phyloP scores from a whole-genome alignment of 257 asterid genomes.

The Fraxinus pennsylvanica region DNA sequence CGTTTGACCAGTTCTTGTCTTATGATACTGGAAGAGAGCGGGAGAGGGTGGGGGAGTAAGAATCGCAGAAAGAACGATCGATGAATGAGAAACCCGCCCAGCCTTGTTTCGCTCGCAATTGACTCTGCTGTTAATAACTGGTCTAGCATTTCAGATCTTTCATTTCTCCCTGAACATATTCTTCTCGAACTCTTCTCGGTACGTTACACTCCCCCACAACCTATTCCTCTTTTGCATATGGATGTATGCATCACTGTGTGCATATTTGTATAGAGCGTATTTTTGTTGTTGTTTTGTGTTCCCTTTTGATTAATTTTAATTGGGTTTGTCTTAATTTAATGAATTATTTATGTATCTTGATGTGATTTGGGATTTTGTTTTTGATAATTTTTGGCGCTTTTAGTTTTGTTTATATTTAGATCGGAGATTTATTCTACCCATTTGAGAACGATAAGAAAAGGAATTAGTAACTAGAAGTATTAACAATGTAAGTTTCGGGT shows the following conservation, averaged over 20 bases:
- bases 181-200: slow-evolving; percentile 76
- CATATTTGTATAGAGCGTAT: not conserved
- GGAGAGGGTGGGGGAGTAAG: slow-evolving; percentile 33
- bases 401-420: slow-evolving; percentile 1
- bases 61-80: slow-evolving; percentile 43
- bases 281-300: not conserved
- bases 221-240: not conserved
- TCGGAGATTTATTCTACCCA: not conserved
- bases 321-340: slow-evolving; percentile 24
- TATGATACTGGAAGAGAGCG: slow-evolving; percentile 13
- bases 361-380: slow-evolving; percentile 19
- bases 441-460: not conserved
- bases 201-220: not conserved
- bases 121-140: slow-evolving; percentile 66
- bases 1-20: not conserved
- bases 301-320: slow-evolving; percentile 18
- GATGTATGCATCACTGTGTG: not conserved
- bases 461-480: not conserved
- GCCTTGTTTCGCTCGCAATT: slow-evolving; percentile 77
- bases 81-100: slow-evolving; percentile 79
- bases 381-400: not conserved
- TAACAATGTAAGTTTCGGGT: not conserved
- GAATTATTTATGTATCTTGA: slow-evolving; percentile 15
- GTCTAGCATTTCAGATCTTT: slow-evolving; percentile 67
- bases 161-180: slow-evolving; percentile 80